Percentiles rank a stretch among this genome's conserved stretches.
Conservation (phyloP, 768 basidiomycete genomes). For the Coprinopsis sp. region DNA sequence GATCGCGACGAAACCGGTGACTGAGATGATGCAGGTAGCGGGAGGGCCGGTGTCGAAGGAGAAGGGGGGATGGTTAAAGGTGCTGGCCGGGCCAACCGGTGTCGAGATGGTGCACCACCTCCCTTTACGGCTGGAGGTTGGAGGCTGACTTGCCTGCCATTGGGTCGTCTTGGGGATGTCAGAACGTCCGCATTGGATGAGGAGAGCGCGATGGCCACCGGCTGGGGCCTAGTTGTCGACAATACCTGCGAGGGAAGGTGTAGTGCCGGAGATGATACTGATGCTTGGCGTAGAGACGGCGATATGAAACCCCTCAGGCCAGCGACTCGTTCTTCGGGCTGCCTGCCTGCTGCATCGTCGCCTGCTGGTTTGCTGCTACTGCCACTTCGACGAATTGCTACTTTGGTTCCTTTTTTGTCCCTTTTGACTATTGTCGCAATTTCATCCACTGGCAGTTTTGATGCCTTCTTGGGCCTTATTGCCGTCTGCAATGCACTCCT, state of each 20-base stretch:
- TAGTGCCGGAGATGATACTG: constrained; percentile 71
- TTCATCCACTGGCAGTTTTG: constrained; percentile 34
- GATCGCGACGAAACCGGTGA: constrained; percentile 2
- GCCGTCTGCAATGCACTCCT: constrained; percentile 66
- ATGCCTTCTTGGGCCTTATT: constrained; percentile 46
- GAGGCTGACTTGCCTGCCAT: constrained; percentile 36
- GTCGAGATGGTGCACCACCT: constrained; percentile 15
- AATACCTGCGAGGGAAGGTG: constrained; percentile 56
- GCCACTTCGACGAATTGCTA: constrained; percentile 22
- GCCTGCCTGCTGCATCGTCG: constrained; percentile 25
- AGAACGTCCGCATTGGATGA: constrained; percentile 42
- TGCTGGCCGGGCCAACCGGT: constrained; percentile 28
- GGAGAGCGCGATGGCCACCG: constrained; percentile 42
- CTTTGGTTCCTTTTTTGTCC: constrained; percentile 35
- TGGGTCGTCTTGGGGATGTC: constrained; percentile 44
- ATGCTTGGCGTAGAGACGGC: constrained; percentile 64
- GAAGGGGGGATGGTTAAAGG: constrained; percentile 25
- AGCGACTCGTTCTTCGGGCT: constrained; percentile 42
- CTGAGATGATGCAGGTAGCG: background rate
- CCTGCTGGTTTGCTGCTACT: constrained; percentile 9
- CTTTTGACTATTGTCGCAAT: constrained; percentile 37
- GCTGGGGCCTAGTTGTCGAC: constrained; percentile 49
- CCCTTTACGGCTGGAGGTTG: constrained; percentile 20
- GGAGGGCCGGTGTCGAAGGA: constrained; percentile 19
- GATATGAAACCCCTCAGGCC: constrained; percentile 57